Conservation (phyloP, 306 rosid genomes). For the Malus domestica region DNA sequence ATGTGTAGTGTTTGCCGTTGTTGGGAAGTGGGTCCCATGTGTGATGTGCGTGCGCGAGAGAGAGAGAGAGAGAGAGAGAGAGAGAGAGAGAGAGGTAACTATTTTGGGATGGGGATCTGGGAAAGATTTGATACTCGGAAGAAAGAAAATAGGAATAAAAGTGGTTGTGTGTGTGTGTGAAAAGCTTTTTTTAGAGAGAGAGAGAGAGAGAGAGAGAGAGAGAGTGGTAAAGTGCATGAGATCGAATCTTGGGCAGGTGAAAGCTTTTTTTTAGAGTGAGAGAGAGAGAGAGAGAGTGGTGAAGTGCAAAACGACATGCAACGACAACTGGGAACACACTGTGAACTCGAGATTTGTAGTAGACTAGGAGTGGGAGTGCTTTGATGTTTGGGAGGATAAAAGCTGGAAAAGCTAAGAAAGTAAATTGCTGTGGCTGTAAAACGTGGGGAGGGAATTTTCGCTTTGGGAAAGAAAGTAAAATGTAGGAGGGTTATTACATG, state of each 20-base stretch:
- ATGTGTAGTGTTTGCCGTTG: constrained; percentile 18
- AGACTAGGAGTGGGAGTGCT: too few relatives aligned
- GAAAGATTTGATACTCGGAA: neutral
- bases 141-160: neutral
- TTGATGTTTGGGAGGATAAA: neutral
- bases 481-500: too few relatives aligned
- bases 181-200: too few relatives aligned
- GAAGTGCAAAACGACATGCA: neutral
- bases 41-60: neutral
- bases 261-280: too few relatives aligned
- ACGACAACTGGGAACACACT: constrained; percentile 8
- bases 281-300: neutral
- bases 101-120: neutral
- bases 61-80: neutral
- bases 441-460: neutral
- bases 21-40: constrained; percentile 27
- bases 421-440: too few relatives aligned
- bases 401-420: neutral
- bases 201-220: too few relatives aligned
- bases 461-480: neutral
- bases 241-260: too few relatives aligned
- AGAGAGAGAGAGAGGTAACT: neutral
- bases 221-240: too few relatives aligned
- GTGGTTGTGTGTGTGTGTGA: neutral
- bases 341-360: neutral